Conservation (phyloP, 352 stramenopile genomes). For the Hyaloperonospora arabidopsidis region DNA sequence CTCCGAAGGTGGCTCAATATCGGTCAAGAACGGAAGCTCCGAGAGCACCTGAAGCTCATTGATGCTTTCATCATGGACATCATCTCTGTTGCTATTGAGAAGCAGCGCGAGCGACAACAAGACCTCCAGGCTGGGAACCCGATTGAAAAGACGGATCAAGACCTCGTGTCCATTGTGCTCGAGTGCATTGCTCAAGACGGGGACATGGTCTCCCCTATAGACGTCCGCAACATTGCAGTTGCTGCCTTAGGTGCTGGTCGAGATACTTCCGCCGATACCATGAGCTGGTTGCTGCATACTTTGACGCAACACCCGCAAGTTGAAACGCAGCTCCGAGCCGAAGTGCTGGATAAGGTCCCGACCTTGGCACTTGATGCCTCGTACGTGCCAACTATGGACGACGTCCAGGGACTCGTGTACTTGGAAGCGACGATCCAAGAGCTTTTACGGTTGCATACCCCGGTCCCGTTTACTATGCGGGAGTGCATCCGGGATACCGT, state of each 20-base stretch:
- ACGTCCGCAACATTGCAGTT: constrained; percentile 59
- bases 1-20: constrained; percentile 37
- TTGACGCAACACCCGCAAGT: constrained; percentile 43
- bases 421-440: constrained; percentile 57
- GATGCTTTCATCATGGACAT: constrained; percentile 35
- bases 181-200: constrained; percentile 25
- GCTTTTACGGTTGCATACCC: constrained; percentile 53
- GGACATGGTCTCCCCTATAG: constrained; percentile 22
- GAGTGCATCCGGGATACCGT: constrained; percentile 40
- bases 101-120: constrained; percentile 12
- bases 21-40: constrained; percentile 27
- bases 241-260: constrained; percentile 55
- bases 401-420: constrained; percentile 44
- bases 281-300: constrained; percentile 66
- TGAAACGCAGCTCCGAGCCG: constrained; percentile 30
- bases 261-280: constrained; percentile 47
- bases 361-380: constrained; percentile 18
- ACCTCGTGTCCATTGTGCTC: constrained; percentile 30
- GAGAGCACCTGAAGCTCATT: constrained; percentile 23
- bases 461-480: constrained; percentile 26
- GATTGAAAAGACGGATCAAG: constrained; percentile 5
- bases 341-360: constrained; percentile 37
- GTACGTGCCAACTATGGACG: constrained; percentile 37
- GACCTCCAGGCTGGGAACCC: constrained; percentile 11
- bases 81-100: constrained; percentile 28